phyloP scores from a whole-genome alignment of 2,329 filamentous ascomycete genomes.

The Epichloe elymi region DNA sequence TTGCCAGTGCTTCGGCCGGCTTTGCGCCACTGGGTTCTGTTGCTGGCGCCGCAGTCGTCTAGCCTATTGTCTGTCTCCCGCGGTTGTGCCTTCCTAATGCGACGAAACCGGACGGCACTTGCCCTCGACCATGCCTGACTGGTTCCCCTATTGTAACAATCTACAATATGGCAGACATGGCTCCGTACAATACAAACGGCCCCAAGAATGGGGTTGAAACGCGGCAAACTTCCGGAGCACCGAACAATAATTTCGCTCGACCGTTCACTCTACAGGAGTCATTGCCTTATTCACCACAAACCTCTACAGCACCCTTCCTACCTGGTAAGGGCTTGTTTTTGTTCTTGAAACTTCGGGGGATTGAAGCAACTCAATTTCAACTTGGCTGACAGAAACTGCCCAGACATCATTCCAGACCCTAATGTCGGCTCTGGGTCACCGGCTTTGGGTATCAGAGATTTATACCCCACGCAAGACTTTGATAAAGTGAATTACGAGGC shows the following conservation, averaged over 20 bases:
- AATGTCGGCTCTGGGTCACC: conserved; percentile 43
- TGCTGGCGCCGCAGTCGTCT: conserved; percentile 1
- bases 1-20: neutral
- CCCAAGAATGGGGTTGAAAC: conserved; percentile 21
- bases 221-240: conserved; percentile 12
- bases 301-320: conserved; percentile 66
- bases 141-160: conserved; percentile 13
- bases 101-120: conserved; percentile 14
- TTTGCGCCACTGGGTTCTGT: neutral
- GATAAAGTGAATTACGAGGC: conserved; percentile 62
- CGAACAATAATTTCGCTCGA: conserved; percentile 18
- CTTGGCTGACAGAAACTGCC: neutral
- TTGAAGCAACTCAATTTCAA: neutral
- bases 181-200: conserved; percentile 17
- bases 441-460: conserved; percentile 34
- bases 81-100: conserved; percentile 13
- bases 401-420: conserved; percentile 55
- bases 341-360: neutral
- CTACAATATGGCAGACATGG: conserved; percentile 19
- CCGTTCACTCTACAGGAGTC: conserved; percentile 60
- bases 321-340: conserved; percentile 40
- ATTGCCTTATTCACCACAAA: conserved; percentile 70
- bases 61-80: conserved; percentile 3
- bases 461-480: conserved; percentile 42
- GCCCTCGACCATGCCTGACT: conserved; percentile 19